Base-by-base conservation (phyloP, 352 stramenopile species). In the Pythium phragmiticola region DNA sequence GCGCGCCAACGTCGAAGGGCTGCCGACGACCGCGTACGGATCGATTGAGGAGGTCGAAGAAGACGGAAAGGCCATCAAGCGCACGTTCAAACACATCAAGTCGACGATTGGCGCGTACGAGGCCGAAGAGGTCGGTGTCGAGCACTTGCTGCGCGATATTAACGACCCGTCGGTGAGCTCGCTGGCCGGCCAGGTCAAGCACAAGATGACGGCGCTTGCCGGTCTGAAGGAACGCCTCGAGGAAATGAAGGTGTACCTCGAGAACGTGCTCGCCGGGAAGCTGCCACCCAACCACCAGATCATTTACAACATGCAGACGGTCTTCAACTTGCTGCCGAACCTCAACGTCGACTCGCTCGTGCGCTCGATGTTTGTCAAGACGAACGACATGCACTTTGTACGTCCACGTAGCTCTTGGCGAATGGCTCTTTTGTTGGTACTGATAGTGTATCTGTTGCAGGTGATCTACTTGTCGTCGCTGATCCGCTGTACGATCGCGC, bases 241-340 rank as follows among this genome's bases (percentile, higher is more conserved):
- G 47, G 97, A 99, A 79, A 99, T 99, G 89, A 97, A 99, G 73
- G 85, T 88, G 72, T 99, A 99, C 74, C 76, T 99, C 28, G 88
- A 98, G 73, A 93, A 95, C 55, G 93, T 98, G 19, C 85, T 96
- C 13, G 80, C 81, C 9, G 90, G 85, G 30, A 76, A 74, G 17
- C 62, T 92, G 53, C 85, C 85, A 37, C 73, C 78, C 28, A 94
- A 94, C 72, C 80, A 94, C 72, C 85, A 94, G 67, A 99, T 99
- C 82, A 90, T 99, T 63, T 99, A 98, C 86, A 99, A 99, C 82
- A 97, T 99, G 87, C 98, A 99, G 84, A 98, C 95, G n/a, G 99
- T 99, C 72, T 97, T 99, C 73, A 99, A 99, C 76, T 74, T 99
- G 43, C 77, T 99, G 63, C 97, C 97, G 26, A 99, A 99, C 78